A percentile compares a stretch with the other conserved stretches of the same genome.
These are phyloP conservation scores for Fusarium sulawesiense DNA, from an alignment of 2,329 filamentous ascomycete genomes.

Conservation along the genomic window DNA sequence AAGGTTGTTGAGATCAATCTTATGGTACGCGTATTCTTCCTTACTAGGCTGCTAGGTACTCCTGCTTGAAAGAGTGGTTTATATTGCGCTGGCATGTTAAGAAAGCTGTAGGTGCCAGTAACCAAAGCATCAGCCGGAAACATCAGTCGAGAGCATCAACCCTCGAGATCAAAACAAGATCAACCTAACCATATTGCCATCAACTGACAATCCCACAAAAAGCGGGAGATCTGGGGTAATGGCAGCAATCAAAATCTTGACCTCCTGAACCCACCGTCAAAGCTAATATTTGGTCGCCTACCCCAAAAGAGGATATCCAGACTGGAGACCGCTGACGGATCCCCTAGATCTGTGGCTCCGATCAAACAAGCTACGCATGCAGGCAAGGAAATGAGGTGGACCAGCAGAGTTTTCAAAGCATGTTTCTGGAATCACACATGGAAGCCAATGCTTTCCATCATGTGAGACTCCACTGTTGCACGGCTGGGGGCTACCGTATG, in stretches of 20 bases:
- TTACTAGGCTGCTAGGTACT: not conserved
- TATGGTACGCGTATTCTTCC: not conserved
- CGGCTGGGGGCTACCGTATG: conserved; percentile 6
- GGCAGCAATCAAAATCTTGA: conserved; percentile 10
- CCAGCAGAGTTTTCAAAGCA: conserved; percentile 35
- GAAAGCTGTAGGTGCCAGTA: not conserved
- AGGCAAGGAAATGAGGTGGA: conserved; percentile 25
- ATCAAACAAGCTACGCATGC: conserved; percentile 23
- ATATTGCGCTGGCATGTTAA: not conserved
- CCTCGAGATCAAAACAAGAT: not conserved
- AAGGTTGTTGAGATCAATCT: conserved; percentile 10
- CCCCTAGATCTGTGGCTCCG: conserved; percentile 21
- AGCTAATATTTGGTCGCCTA: conserved; percentile 20
- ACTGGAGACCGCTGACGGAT: conserved; percentile 1
- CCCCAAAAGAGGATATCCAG: conserved; percentile 12
- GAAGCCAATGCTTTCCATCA: conserved; percentile 31
- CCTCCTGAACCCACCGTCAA: conserved; percentile 18
- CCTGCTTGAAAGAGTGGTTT: not conserved
- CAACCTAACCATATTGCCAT: conserved; percentile 16
- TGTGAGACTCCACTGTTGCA: conserved; percentile 30
- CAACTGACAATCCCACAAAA: conserved; percentile 4
- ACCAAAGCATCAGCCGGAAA: not conserved
- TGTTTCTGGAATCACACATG: conserved; percentile 35
- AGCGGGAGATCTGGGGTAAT: conserved; percentile 35
- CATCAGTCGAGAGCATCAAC: not conserved